Conservation (phyloP, 768 basidiomycete genomes). For the Rhizopogon vinicolor region DNA sequence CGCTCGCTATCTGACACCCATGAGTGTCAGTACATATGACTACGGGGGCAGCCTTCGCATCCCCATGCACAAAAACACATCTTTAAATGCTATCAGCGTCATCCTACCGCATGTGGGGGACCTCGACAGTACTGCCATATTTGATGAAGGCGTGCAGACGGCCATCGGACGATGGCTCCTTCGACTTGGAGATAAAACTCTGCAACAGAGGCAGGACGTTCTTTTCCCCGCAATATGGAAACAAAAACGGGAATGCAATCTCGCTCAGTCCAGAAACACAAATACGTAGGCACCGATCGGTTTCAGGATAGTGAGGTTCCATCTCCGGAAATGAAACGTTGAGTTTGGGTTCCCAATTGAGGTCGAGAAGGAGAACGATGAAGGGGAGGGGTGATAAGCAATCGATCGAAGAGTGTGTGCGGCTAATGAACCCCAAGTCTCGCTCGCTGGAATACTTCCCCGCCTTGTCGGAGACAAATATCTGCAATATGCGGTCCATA, state of each 20-base stretch:
- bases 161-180: no score
- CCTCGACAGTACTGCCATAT: no score
- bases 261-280: background rate
- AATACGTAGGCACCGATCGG: background rate
- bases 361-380: background rate
- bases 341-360: background rate
- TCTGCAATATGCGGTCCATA: constrained; percentile 3
- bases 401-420: background rate
- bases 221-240: no score
- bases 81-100: no score
- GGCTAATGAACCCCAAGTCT: background rate
- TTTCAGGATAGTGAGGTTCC: background rate
- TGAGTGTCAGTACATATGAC: no score
- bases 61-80: no score
- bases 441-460: background rate
- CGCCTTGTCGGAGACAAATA: constrained; percentile 15
- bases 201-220: no score
- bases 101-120: no score
- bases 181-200: no score
- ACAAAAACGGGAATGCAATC: background rate
- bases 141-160: no score
- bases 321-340: background rate
- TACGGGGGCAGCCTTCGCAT: no score
- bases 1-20: no score
- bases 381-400: background rate